A percentile compares a stretch with the other conserved stretches of the same genome.
Conservation (phyloP, 208 protist species). For the Leishmania lainsoni region DNA sequence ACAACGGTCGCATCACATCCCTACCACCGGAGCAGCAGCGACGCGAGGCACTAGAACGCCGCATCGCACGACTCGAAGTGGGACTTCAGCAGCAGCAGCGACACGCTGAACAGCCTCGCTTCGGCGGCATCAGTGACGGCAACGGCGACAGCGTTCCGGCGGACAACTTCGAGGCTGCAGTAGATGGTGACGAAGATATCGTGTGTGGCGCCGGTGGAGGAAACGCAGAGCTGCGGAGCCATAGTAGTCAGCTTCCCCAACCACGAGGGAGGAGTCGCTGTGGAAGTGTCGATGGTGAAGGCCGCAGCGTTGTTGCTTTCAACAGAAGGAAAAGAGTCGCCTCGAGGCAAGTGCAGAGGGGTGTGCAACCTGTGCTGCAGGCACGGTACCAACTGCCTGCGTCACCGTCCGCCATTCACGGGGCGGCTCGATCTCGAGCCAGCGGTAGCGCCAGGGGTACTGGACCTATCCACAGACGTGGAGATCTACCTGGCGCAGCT, state of each 20-base stretch:
- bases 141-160: background rate
- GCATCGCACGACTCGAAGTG: constrained; percentile 10
- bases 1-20: background rate
- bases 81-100: constrained; percentile 2
- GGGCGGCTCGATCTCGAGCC: background rate
- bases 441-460: background rate
- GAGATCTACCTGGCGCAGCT: background rate
- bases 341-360: background rate
- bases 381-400: background rate
- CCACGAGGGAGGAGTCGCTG: background rate
- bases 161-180: constrained; percentile 6
- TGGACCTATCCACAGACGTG: background rate
- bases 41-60: constrained; percentile 6
- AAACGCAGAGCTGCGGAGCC: background rate
- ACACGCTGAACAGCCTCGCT: background rate
- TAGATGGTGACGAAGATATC: background rate
- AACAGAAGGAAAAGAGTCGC: background rate
- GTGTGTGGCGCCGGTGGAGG: background rate
- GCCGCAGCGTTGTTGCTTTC: background rate
- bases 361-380: background rate
- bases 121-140: background rate
- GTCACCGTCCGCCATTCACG: constrained; percentile 1
- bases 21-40: constrained; percentile 5
- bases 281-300: background rate
- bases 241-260: background rate